Evolutionary conservation across 2,329 filamentous ascomycete species (phyloP).

Genomic region (Blastomyces silverae): DNA sequence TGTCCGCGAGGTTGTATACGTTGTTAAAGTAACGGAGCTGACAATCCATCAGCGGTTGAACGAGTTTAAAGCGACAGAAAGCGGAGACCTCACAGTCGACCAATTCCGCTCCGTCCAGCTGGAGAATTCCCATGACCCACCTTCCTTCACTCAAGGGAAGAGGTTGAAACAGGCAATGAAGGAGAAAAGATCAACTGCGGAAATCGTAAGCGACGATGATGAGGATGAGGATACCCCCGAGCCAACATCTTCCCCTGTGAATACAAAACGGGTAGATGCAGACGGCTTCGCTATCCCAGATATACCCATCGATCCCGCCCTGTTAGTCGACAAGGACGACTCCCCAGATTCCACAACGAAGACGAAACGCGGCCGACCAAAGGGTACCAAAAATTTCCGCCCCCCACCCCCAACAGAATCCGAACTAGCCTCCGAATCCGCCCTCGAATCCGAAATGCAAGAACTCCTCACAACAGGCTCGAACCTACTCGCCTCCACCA

Average conservation of each 20-base stretch:
- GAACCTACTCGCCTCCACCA: constrained; percentile 31
- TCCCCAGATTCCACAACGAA: constrained; percentile 17
- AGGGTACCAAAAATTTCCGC: constrained; percentile 28
- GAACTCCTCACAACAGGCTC: constrained; percentile 51
- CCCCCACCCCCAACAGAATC: constrained; percentile 53
- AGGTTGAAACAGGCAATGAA: constrained; percentile 53
- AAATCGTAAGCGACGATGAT: constrained; percentile 40
- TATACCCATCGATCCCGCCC: constrained; percentile 41
- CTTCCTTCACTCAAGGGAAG: constrained; percentile 59
- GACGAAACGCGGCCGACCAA: constrained; percentile 27
- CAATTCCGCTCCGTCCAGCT: constrained; percentile 58
- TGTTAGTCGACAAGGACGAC: constrained; percentile 24
- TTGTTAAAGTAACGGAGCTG: constrained; percentile 90
- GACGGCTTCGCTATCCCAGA: constrained; percentile 63
- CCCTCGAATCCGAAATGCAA: constrained; percentile 62
- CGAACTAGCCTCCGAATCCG: constrained; percentile 53
- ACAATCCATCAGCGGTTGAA: constrained; percentile 87
- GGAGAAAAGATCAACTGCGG: constrained; percentile 34
- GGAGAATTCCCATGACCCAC: constrained; percentile 72
- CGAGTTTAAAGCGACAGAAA: constrained; percentile 84
- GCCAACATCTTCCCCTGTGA: constrained; percentile 24
- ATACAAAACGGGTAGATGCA: constrained; percentile 49
- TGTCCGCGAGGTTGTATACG: constrained; percentile 90
- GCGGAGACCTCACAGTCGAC: constrained; percentile 75
- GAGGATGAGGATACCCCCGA: constrained; percentile 43